Evolutionary conservation across 495 filamentous ascomycete genomes (phyloP), one percentile per base, ranked within the genome.

Genomic region (Diplogelasinospora grovesii): DNA sequence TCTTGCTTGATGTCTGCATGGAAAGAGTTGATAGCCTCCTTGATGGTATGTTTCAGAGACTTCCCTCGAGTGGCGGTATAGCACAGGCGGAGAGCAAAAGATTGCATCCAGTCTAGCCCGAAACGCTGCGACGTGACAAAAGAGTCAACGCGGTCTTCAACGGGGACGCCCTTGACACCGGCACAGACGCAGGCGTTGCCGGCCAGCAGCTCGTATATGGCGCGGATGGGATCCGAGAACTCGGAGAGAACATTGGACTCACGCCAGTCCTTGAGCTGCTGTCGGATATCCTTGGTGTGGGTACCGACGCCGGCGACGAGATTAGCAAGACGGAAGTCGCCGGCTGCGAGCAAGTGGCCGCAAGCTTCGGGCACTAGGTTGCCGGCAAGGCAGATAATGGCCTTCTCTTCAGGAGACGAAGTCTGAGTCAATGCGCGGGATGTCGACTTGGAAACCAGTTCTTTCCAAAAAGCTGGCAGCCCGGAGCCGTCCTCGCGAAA

Each of bases 61-160:
- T 86, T 78, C 32, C 81, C 71, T 20, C 78, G 68, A 4, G 26
- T 41, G 1, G 40, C 43, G 29, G 79, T 85, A 58, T 95, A 96
- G 80, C 84, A 95, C 7, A 97, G 71, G 34, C 89, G 78, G 15
- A 98, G 71, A 10, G 86, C 93, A 57, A 98, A 95, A 1, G 87
- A 82, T 49, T 92, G 87, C 60, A 83, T 77, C 92, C 92, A 98
- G 57, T 93, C 82, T 22, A 98, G 68, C 6, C 79, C 75, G 53
- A 96, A 98, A 11, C 79, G 77, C 45, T 83, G 73, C 4, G 85
- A 81, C 39, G 96, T 81, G 25, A 76, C 69, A 48, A 97, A 95
- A 1, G 78, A 79, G 11, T 74, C 73, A 6, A 81, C 74, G 32
- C 82, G 75, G 61, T 95, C 83, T 57, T 98, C 92, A 2, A 78